phyloP scores from a whole-genome alignment of 441 rosid genomes.

The Eruca vesicaria region DNA sequence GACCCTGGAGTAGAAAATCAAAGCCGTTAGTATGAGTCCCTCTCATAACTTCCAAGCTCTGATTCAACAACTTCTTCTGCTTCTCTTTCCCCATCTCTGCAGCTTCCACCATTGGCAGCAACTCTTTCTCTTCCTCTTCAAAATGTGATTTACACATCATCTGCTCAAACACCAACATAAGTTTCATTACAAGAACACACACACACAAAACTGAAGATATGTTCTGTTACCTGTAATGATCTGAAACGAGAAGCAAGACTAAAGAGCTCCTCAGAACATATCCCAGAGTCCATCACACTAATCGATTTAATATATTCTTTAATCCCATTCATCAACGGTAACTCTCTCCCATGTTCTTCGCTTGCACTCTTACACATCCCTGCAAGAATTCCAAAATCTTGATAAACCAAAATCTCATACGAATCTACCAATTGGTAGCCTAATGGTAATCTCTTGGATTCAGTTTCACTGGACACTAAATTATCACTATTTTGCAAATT shows the following conservation, averaged over 20 bases:
- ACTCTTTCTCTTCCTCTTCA: constrained; percentile 57
- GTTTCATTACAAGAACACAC: constrained; percentile 3
- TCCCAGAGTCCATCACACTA: constrained; percentile 48
- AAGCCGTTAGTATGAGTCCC: constrained; percentile 54
- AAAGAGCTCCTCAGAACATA: constrained; percentile 49
- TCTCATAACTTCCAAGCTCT: constrained; percentile 54
- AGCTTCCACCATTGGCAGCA: constrained; percentile 64
- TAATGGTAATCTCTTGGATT: too few relatives aligned
- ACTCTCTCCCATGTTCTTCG: constrained; percentile 66
- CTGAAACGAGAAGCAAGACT: constrained; percentile 55
- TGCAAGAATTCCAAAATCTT: not conserved
- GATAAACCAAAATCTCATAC: too few relatives aligned
- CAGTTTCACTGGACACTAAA: too few relatives aligned
- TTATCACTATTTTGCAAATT: too few relatives aligned
- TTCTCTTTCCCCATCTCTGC: constrained; percentile 55
- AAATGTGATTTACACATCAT: constrained; percentile 54
- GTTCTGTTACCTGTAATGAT: constrained; percentile 44
- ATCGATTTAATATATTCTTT: constrained; percentile 68
- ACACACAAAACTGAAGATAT: not conserved
- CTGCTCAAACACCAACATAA: constrained; percentile 26
- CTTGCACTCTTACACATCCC: constrained; percentile 56
- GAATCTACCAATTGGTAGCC: too few relatives aligned
- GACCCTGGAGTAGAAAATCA: constrained; percentile 55
- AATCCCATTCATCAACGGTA: constrained; percentile 76
- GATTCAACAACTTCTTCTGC: constrained; percentile 38